phyloP scores from a whole-genome alignment of 768 basidiomycete genomes.

The Termitomyces titanicus region DNA sequence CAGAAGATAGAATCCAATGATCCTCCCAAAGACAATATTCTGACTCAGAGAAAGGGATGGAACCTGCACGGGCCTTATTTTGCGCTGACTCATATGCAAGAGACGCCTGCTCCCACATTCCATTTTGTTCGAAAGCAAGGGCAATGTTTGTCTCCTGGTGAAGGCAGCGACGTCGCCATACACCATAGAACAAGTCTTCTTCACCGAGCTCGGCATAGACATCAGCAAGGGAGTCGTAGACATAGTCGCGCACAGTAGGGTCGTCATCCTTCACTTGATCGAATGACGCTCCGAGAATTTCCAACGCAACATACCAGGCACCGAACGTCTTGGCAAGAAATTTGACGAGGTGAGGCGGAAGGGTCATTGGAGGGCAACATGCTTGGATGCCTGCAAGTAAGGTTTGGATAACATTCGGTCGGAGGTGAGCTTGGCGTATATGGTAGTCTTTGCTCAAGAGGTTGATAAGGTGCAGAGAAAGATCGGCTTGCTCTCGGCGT shows the following conservation, averaged over 20 bases:
- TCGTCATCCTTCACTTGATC: conserved; percentile 82
- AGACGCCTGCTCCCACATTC: conserved; percentile 94
- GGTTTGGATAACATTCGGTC: conserved; percentile 91
- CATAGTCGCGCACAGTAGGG: conserved; percentile 70
- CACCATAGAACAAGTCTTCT: conserved; percentile 95
- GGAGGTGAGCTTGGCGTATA: conserved; percentile 79
- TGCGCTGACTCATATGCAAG: conserved; percentile 89
- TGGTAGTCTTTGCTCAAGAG: conserved; percentile 94
- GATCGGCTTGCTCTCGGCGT: conserved; percentile 82
- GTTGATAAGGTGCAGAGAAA: conserved; percentile 85
- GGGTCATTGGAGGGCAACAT: conserved; percentile 82
- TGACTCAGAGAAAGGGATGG: conserved; percentile 86
- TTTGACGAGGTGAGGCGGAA: conserved; percentile 94
- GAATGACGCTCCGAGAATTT: conserved; percentile 79
- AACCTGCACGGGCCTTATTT: conserved; percentile 73
- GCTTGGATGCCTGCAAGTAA: conserved; percentile 80
- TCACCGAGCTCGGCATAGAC: conserved; percentile 94
- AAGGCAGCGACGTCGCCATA: conserved; percentile 90
- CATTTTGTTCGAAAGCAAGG: conserved; percentile 90
- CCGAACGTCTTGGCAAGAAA: conserved; percentile 95
- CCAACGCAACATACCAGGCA: conserved; percentile 90
- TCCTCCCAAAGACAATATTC: conserved; percentile 99
- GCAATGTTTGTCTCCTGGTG: conserved; percentile 87
- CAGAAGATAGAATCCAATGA: conserved; percentile 94
- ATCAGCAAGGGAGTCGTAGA: conserved; percentile 89